phyloP scores from a whole-genome alignment of 768 basidiomycete genomes.

The Leccinum truebloodii region DNA sequence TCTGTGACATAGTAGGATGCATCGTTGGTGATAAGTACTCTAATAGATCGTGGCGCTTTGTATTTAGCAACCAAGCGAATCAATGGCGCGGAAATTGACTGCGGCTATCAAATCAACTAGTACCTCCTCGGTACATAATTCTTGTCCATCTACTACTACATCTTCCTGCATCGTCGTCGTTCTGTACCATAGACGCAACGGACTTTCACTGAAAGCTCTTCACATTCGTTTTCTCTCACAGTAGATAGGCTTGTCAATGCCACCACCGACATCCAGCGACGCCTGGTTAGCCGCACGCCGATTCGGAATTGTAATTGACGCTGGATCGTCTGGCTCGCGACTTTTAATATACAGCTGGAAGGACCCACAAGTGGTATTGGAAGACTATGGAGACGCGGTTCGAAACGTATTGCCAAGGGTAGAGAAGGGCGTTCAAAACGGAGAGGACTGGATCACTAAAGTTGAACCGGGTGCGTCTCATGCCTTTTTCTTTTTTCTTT shows the following conservation, averaged over 20 bases:
- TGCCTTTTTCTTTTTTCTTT: not conserved
- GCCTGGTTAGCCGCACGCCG: conserved; percentile 78
- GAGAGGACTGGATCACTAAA: conserved; percentile 87
- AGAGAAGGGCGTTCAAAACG: conserved; percentile 83
- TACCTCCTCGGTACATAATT: not conserved
- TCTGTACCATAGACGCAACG: conserved; percentile 15
- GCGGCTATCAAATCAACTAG: conserved; percentile 5
- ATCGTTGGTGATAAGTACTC: not conserved
- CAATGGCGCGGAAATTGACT: not conserved
- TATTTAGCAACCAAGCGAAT: not conserved
- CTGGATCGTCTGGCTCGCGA: conserved; percentile 95
- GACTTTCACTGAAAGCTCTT: conserved; percentile 22
- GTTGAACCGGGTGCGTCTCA: conserved; percentile 83
- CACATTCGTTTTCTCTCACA: conserved; percentile 26
- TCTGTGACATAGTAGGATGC: conserved; percentile 3
- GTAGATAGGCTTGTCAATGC: conserved; percentile 54
- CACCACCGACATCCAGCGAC: conserved; percentile 69
- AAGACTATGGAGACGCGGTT: conserved; percentile 50
- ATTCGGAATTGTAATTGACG: conserved; percentile 96
- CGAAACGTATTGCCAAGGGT: conserved; percentile 72
- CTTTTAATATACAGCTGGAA: conserved; percentile 92
- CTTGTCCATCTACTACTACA: not conserved
- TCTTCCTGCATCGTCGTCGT: not conserved
- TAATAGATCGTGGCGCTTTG: not conserved
- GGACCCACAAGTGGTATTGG: conserved; percentile 66